Base-by-base conservation (phyloP, 202 grass and related monocot species). In the Brachypodium distachyon region DNA sequence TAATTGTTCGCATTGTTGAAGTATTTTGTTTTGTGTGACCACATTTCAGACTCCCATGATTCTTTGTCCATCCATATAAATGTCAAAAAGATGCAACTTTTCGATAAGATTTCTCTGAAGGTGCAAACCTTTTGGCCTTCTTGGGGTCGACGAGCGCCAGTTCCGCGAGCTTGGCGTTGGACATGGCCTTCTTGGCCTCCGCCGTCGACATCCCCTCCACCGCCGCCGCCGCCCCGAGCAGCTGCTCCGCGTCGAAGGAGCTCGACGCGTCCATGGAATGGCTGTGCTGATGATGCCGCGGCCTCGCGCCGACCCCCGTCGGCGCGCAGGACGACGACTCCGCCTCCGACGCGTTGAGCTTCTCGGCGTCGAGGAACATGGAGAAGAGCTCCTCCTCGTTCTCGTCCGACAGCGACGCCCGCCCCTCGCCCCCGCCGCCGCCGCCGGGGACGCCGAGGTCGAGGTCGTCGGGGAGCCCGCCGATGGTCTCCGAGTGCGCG, bases 51-150 rank as follows among this genome's bases (percentile, higher is more conserved):
- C 17, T 25, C 28, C 4, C 4, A 25, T 25, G 12, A 25, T 65
- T 65, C 19, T 22, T 64, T 42, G 7, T 44, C 28, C 63, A 18
- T 44, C 39, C 12, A 28, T 28, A 19, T 21, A 25, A n/a, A n/a
- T n/a, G n/a, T n/a, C n/a, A n/a, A n/a, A 23, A 25, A 33, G 49
- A n/a, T 34, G 32, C 23, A 72, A 50, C 12, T 12, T 41, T n/a
- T 22, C 9, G 7, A 17, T 82, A 55, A 9, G 1, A 36, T 8
- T n/a, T n/a, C n/a, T n/a, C n/a, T n/a, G n/a, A n/a, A n/a, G n/a
- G n/a, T n/a, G n/a, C 23, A 14, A 81, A 97, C 93, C 93, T 93
- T 70, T 91, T 91, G 39, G 93, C 93, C 74, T 85, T 92, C 81
- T 87, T 91, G 9, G 93, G 93, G 61, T 97, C 88, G 38, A 93